These are phyloP conservation scores for Leccinum cinnamomeum DNA, from an alignment of 1,284 basidiomycete species.

Conservation along the genomic window DNA sequence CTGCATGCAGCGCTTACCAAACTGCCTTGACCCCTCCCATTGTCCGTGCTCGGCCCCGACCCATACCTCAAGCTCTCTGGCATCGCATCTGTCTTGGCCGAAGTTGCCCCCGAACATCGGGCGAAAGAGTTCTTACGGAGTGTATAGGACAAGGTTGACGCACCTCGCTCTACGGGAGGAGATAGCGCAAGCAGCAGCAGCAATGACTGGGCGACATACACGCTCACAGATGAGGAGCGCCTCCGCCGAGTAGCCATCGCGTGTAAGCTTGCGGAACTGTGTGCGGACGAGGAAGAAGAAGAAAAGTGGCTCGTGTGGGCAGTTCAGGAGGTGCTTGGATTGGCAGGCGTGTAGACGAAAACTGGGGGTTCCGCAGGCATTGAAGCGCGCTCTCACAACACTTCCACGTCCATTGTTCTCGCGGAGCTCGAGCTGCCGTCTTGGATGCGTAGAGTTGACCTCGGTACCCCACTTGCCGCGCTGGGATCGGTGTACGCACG, in stretches of 20 bases:
- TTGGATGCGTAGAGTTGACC: conserved; percentile 60
- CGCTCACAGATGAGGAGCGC: conserved; percentile 45
- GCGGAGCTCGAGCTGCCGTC: conserved; percentile 57
- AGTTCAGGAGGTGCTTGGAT: conserved; percentile 58
- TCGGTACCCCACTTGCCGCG: conserved; percentile 69
- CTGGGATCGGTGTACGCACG: conserved; percentile 64
- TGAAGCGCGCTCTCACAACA: not conserved
- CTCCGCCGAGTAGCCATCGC: conserved; percentile 64
- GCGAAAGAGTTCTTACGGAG: conserved; percentile 56
- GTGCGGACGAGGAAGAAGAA: conserved; percentile 42
- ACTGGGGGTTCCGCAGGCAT: not conserved
- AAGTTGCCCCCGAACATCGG: conserved; percentile 53
- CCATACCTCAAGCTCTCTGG: conserved; percentile 71
- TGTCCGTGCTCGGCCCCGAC: conserved; percentile 47
- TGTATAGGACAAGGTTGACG: conserved; percentile 37
- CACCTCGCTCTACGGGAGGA: conserved; percentile 1
- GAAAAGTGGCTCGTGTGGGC: conserved; percentile 61
- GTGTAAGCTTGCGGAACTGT: conserved; percentile 66
- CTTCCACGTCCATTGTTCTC: conserved; percentile 32
- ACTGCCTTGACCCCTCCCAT: conserved; percentile 50
- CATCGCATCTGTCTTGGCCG: conserved; percentile 63
- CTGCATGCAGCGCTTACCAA: conserved; percentile 57
- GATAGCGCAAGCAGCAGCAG: not conserved
- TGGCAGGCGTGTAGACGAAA: conserved; percentile 32
- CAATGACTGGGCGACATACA: conserved; percentile 27